Evolutionary conservation across 768 basidiomycete genomes (phyloP), one percentile per base, ranked within the genome.

Genomic region (Mycena olivaceomarginata): DNA sequence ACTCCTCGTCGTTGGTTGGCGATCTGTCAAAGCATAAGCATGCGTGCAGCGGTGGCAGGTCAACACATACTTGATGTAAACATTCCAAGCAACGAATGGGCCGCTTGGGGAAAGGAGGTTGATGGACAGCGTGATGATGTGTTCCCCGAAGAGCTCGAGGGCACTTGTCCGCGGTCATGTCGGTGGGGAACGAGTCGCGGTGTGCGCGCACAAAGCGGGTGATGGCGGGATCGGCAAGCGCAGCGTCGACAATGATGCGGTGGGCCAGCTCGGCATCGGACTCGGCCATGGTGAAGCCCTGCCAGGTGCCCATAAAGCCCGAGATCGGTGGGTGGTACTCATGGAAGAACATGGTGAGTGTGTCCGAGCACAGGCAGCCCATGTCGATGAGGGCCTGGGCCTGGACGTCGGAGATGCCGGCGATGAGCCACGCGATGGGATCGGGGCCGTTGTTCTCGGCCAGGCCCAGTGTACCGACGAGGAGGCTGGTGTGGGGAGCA

Each of bases 71-170:
- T 2, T 2, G 2, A 25, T 13, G 40, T 72, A 72, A 20, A 72
- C 70, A 60, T 72, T 72, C 70, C 70, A 72, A 0, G 37, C 62
- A 2, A 18, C 64, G 62, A 53, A 72, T 1, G 39, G 46, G 10
- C 62, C 46, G 22, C 9, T 3, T 5, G 62, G 39, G 5, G 46
- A 64, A 4, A 51, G 46, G 39, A 51, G 25, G 5, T n/a, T 11
- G n/a, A 64, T 40, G 5, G 25, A 13, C 37, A 71, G 39, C 1
- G 60, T 40, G 7, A 39, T 48, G 2, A 11, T 15, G 39, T n/a
- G n/a, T n/a, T n/a, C n/a, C n/a, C n/a, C n/a, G n/a, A 71, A 64
- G 51, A 16, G 12, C 3, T 18, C 40, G 6, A 65, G n/a, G 2
- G n/a, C 62, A 48, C 2, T 65, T 51, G 6, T 72, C 71, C n/a